phyloP scores from a whole-genome alignment of 139 green algal species.

The Tetradesmus lagerheimii region DNA sequence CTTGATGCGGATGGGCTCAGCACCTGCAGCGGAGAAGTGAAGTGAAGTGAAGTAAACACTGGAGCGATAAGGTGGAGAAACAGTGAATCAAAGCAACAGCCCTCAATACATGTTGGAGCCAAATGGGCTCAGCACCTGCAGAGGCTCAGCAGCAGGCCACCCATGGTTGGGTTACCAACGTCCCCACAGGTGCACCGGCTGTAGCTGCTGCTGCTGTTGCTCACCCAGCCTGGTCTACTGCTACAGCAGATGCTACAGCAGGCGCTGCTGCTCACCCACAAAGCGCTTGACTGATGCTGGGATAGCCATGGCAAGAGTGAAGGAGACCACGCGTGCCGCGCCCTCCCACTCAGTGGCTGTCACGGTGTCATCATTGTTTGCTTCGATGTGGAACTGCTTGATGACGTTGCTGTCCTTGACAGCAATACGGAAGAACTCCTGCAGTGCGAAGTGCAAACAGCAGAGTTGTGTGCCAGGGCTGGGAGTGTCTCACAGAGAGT shows the following conservation, averaged over 20 bases:
- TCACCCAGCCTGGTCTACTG: not conserved
- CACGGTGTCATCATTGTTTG: conserved; percentile 33
- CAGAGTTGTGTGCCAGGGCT: not conserved
- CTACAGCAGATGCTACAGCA: not conserved
- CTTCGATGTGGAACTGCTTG: not conserved
- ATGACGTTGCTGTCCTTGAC: conserved; percentile 6
- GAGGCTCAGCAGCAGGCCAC: too few relatives aligned
- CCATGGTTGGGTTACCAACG: too few relatives aligned
- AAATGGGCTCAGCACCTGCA: conserved; percentile 34
- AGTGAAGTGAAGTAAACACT: too few relatives aligned
- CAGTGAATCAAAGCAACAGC: too few relatives aligned
- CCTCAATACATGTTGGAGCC: too few relatives aligned
- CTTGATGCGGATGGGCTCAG: conserved; percentile 27
- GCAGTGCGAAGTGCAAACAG: not conserved
- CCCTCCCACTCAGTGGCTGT: not conserved
- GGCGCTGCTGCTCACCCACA: conserved; percentile 12
- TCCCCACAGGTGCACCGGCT: not conserved
- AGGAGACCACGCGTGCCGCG: not conserved
- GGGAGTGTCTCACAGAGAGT: not conserved
- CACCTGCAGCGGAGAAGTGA: too few relatives aligned
- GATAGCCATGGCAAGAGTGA: conserved; percentile 30
- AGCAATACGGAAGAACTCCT: conserved; percentile 39
- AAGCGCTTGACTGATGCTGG: conserved; percentile 29
- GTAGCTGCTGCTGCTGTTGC: not conserved
- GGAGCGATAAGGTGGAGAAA: too few relatives aligned